Percentiles rank a stretch among this genome's conserved stretches.
These are phyloP conservation scores for Epichloe uncinata DNA, from an alignment of 2,329 filamentous ascomycete genomes.

Conservation along the genomic window DNA sequence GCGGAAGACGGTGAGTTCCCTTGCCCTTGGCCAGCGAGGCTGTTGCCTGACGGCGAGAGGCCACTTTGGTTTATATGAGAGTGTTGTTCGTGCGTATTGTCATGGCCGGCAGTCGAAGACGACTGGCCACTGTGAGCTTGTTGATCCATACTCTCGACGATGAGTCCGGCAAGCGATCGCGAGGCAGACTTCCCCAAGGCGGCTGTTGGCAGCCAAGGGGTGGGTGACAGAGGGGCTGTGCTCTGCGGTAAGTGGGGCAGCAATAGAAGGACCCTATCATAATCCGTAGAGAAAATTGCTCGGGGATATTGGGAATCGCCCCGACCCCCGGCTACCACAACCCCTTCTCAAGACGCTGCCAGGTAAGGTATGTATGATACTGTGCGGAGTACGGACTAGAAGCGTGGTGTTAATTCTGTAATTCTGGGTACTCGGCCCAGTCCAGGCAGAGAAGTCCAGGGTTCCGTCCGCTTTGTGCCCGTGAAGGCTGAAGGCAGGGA, in stretches of 20 bases:
- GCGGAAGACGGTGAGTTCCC: constrained; percentile 33
- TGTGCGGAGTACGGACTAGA: no score
- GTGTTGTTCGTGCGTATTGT: constrained; percentile 35
- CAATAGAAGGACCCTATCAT: constrained; percentile 4
- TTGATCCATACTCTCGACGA: constrained; percentile 26
- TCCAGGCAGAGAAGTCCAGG: no score
- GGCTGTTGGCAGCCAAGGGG: constrained; percentile 30
- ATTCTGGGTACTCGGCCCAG: no score
- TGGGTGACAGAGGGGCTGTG: constrained; percentile 16
- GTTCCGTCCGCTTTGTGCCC: no score
- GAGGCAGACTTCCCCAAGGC: constrained; percentile 33
- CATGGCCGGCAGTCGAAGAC: constrained; percentile 31
- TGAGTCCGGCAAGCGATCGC: constrained; percentile 9
- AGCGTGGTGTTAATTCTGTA: no score
- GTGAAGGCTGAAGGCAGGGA: no score
- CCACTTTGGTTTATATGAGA: constrained; percentile 52
- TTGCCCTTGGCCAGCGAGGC: constrained; percentile 30
- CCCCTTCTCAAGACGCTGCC: constrained; percentile 2
- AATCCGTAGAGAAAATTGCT: background rate
- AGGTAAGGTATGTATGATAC: background rate
- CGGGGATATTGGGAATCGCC: constrained; percentile 2
- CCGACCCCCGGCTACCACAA: background rate
- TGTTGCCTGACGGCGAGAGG: constrained; percentile 49
- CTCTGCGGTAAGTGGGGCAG: constrained; percentile 9
- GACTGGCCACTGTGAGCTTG: constrained; percentile 40